Conservation (phyloP, 306 rosid genomes). For the Hylodesmum podocarpum region DNA sequence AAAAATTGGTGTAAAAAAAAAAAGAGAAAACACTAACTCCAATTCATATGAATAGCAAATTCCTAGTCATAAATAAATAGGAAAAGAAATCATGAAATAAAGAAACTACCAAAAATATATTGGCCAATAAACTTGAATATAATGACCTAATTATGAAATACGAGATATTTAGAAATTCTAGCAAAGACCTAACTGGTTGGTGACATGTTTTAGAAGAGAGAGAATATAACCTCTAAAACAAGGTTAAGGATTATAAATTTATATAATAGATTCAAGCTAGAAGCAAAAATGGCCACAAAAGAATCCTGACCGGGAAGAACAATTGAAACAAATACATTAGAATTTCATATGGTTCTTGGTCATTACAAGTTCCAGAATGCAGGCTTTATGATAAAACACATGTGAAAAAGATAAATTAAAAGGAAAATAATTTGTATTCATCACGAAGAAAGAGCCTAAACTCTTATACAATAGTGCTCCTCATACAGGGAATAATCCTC, state of each 20-base stretch:
- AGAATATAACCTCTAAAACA: background rate
- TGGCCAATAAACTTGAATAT: background rate
- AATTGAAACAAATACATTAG: background rate
- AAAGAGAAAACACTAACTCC: background rate
- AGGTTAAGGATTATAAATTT: background rate
- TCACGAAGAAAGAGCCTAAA: no score
- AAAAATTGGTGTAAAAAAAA: background rate
- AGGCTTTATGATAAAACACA: no score
- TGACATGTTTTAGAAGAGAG: background rate
- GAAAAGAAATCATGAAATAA: background rate
- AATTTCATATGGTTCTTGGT: background rate
- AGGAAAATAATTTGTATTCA: no score
- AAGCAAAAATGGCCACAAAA: constrained; percentile 1
- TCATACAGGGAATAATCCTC: no score
- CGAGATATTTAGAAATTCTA: background rate
- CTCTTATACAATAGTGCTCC: no score
- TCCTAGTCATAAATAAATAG: background rate
- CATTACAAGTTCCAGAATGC: background rate
- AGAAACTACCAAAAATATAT: background rate
- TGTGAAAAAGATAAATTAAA: no score
- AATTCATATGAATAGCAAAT: background rate
- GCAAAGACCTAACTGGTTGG: background rate
- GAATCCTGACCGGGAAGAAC: background rate
- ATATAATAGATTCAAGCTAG: background rate
- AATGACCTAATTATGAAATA: background rate